A percentile compares a stretch with the other conserved stretches of the same genome.
These are phyloP conservation scores for Lachnellula cervina DNA, from an alignment of 2,329 filamentous ascomycete genomes.

Conservation along the genomic window DNA sequence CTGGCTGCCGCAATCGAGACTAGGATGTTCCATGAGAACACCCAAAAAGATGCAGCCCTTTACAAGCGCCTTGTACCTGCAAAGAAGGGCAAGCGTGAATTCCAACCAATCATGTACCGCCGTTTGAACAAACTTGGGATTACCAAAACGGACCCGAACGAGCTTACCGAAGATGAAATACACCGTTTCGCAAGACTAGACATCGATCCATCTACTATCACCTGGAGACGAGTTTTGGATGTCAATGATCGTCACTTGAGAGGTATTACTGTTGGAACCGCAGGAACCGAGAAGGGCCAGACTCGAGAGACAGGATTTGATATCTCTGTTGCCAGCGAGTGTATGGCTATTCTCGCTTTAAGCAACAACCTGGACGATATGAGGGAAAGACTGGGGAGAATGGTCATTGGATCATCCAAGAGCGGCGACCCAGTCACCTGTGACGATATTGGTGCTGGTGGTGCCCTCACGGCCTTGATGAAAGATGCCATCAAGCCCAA, in stretches of 20 bases:
- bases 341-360: constrained; percentile 95
- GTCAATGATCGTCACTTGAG: constrained; percentile 95
- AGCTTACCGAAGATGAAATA: constrained; percentile 87
- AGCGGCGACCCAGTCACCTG: constrained; percentile 88
- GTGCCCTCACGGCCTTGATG: constrained; percentile 91
- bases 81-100: constrained; percentile 85
- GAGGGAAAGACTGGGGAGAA: constrained; percentile 86
- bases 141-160: constrained; percentile 86
- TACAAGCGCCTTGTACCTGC: constrained; percentile 82
- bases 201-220: constrained; percentile 95
- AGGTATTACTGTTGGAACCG: constrained; percentile 82
- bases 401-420: constrained; percentile 89
- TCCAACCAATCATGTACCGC: constrained; percentile 86
- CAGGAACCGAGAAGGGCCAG: constrained; percentile 84
- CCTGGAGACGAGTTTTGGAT: constrained; percentile 92
- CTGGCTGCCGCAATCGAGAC: constrained; percentile 95
- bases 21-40: constrained; percentile 95
- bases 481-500: constrained; percentile 99
- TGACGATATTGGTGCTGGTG: constrained; percentile 89
- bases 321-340: constrained; percentile 95
- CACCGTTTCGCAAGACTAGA: constrained; percentile 85
- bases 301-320: constrained; percentile 90
- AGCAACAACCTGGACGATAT: constrained; percentile 84
- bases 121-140: constrained; percentile 94
- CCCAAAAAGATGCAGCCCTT: constrained; percentile 83